A percentile compares a stretch with the other conserved stretches of the same genome.
Conservation (phyloP, 2,329 filamentous ascomycete species). For the Colletotrichum falcatum region DNA sequence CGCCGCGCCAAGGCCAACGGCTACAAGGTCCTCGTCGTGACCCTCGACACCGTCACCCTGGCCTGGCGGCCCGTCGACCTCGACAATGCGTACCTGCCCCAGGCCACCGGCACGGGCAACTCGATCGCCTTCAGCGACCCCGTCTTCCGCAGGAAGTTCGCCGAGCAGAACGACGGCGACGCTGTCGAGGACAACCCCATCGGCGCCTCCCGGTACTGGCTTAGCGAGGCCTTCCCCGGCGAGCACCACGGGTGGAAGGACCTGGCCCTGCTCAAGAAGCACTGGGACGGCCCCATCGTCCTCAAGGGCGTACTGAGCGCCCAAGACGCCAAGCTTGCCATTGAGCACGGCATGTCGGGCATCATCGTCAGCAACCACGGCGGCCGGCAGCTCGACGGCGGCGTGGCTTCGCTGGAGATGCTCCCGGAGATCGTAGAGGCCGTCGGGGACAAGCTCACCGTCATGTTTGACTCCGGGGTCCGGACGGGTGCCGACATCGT, state of each 20-base stretch:
- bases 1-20: slow-evolving; percentile 70
- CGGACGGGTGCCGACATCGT: slow-evolving; percentile 70
- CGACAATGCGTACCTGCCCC: slow-evolving; percentile 71
- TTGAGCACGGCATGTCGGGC: slow-evolving; percentile 66
- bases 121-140: slow-evolving; percentile 75
- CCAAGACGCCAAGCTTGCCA: slow-evolving; percentile 54
- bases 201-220: slow-evolving; percentile 66
- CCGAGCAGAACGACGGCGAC: slow-evolving; percentile 59
- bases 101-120: slow-evolving; percentile 69
- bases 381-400: slow-evolving; percentile 60
- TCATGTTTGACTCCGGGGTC: slow-evolving; percentile 72
- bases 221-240: slow-evolving; percentile 63
- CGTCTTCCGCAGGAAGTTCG: slow-evolving; percentile 70
- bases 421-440: slow-evolving; percentile 68
- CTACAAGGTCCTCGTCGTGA: slow-evolving; percentile 76
- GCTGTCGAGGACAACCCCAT: slow-evolving; percentile 61
- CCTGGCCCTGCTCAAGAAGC: slow-evolving; percentile 65
- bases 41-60: slow-evolving; percentile 77
- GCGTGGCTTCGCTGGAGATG: slow-evolving; percentile 66
- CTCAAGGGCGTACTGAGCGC: slow-evolving; percentile 51
- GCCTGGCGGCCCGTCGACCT: slow-evolving; percentile 78
- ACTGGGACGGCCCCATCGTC: slow-evolving; percentile 73
- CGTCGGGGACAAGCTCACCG: slow-evolving; percentile 67
- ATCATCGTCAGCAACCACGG: slow-evolving; percentile 73
- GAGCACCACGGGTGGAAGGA: slow-evolving; percentile 71